Evolutionary conservation across 1,139 yeast genomes (phyloP).

Genomic region (Ashbya aceris): DNA sequence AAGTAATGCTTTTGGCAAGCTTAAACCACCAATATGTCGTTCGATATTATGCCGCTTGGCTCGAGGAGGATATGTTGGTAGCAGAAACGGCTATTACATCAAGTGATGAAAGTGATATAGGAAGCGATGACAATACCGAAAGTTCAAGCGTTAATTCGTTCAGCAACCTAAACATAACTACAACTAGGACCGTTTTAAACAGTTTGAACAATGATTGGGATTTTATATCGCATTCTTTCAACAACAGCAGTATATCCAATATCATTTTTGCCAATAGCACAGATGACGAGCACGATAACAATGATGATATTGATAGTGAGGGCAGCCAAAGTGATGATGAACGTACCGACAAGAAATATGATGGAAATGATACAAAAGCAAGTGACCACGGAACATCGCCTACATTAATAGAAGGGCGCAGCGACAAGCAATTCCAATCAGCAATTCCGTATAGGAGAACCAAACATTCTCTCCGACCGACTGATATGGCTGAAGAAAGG

Average conservation of each 20-base stretch:
- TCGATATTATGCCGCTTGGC: slow-evolving; percentile 94
- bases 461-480: background rate
- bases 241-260: slow-evolving; percentile 38
- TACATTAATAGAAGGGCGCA: background rate
- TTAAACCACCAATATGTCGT: slow-evolving; percentile 93
- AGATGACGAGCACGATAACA: slow-evolving; percentile 27
- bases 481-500: slow-evolving; percentile 5
- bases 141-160: slow-evolving; percentile 10
- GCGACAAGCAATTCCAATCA: slow-evolving; percentile 1
- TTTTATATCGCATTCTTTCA: slow-evolving; percentile 56
- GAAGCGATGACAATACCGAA: slow-evolving; percentile 13
- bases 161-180: slow-evolving; percentile 20
- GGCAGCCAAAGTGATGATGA: slow-evolving; percentile 8
- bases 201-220: slow-evolving; percentile 35
- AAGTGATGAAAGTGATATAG: slow-evolving; percentile 25
- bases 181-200: slow-evolving; percentile 15
- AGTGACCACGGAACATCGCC: background rate
- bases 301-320: slow-evolving; percentile 27
- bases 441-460: slow-evolving; percentile 3
- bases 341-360: background rate
- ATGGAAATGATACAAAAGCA: background rate
- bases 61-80: slow-evolving; percentile 52
- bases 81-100: slow-evolving; percentile 39
- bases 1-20: slow-evolving; percentile 84
- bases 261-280: slow-evolving; percentile 48